Base-by-base conservation (phyloP, 2,329 filamentous ascomycete genomes). In the Xylaria hypoxylon region DNA sequence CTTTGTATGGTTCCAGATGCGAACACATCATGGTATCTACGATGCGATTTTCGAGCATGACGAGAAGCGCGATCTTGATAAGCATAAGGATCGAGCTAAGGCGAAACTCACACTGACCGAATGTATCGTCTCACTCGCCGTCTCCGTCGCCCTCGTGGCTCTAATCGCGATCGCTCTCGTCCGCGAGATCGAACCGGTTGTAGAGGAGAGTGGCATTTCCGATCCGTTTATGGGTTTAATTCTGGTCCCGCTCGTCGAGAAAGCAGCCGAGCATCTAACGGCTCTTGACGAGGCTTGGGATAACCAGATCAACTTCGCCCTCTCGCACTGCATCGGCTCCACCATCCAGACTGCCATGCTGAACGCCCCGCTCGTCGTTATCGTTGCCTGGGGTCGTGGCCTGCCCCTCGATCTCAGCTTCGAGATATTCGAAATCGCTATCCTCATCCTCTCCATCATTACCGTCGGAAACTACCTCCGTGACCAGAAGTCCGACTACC, bases 281-380 rank as follows among this genome's bases (percentile, higher is more conserved):
- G 92, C 92, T 47, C 84, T 96, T 65, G 92, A 96, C 72, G 93
- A 96, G 83, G 93, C 93, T 26, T 95, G 89, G 84, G 91, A 93
- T 73, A 88, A 92, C 76, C 89, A 91, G 76, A 93, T 94, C 85
- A 96, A 96, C 81, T 90, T 94, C 78, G 92, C 93, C 0, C 85
- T 96, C 28, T 91, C 92, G 50, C 93, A 97, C 77, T 92, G 96
- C 59, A 88, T 97, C 47, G 93, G 93, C 52, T 90, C 93, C 2
- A 95, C 92, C 0, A 90, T 97, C 65, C 94, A 97, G 80, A 97
- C 94, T 0, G 93, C 94, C 0, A 86, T 97, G 35, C 89, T 97
- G 76, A 97, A 96, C 77, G 93, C 90, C 0, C 94, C 94, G 0
- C 85, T 97, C 3, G 89, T 93, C 7, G 89, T 97, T 38, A 84